These are phyloP conservation scores for Umbelopsis isabellina DNA, from an alignment of 192 early-diverging fungal species.

Conservation along the genomic window DNA sequence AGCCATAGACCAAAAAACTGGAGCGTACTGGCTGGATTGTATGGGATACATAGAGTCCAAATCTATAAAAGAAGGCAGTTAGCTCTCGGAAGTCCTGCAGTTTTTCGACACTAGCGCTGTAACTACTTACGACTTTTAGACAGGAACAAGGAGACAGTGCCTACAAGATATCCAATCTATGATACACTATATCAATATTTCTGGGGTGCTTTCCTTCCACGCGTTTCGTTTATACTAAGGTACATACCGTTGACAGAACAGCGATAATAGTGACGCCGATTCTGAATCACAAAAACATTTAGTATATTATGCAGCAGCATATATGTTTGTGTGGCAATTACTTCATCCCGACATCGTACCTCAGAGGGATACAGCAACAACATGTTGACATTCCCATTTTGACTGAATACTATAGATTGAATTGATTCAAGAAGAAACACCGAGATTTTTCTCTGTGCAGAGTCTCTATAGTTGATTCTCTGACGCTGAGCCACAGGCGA, in stretches of 20 bases:
- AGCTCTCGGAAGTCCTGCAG: not conserved
- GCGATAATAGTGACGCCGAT: slow-evolving; percentile 17
- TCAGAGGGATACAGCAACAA: slow-evolving; percentile 14
- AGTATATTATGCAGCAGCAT: not conserved
- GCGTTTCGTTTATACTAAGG: not conserved
- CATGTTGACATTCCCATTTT: slow-evolving; percentile 20
- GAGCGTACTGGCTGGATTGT: slow-evolving; percentile 4
- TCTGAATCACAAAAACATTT: not conserved
- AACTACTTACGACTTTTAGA: not conserved
- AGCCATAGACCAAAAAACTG: slow-evolving; percentile 23
- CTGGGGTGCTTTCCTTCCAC: not conserved
- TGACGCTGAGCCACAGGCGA: slow-evolving; percentile 8
- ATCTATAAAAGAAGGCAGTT: not conserved
- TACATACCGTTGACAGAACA: slow-evolving; percentile 1
- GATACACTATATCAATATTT: too few relatives aligned
- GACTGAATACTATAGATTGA: not conserved
- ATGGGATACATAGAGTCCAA: not conserved
- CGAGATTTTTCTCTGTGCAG: not conserved
- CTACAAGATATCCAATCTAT: not conserved
- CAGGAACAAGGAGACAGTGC: not conserved
- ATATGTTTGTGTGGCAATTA: not conserved
- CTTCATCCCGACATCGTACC: not conserved
- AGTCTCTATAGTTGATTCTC: not conserved
- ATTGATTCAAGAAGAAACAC: not conserved
- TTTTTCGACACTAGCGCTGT: not conserved